Conservation (phyloP, 2,329 filamentous ascomycete genomes). For the Diplodia scrobiculata region DNA sequence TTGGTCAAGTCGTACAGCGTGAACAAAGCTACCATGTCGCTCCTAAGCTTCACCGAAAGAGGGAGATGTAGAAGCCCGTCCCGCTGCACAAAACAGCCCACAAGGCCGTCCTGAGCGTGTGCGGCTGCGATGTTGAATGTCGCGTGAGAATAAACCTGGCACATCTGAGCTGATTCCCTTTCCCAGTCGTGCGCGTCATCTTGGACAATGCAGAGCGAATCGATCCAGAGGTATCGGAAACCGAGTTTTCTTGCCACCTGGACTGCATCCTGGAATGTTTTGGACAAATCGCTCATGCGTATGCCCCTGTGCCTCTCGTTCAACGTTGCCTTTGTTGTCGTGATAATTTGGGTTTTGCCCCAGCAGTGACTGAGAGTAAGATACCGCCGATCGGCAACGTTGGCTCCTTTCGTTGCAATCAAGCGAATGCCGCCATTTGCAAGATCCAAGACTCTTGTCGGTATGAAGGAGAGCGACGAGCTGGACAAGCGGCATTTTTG, state of each 20-base stretch:
- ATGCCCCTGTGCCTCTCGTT: not conserved
- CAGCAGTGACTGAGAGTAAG: conserved; percentile 21
- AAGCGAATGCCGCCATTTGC: too few species aligned
- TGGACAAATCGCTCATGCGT: not conserved
- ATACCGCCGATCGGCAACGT: not conserved
- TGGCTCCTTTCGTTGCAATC: too few species aligned
- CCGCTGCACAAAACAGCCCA: not conserved
- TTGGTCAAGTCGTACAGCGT: not conserved
- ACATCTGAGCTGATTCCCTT: conserved; percentile 21
- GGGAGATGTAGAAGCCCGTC: not conserved
- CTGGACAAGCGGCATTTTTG: too few species aligned
- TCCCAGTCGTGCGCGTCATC: conserved; percentile 24
- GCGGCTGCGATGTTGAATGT: conserved; percentile 8
- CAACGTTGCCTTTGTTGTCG: not conserved
- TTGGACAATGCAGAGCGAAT: conserved; percentile 32
- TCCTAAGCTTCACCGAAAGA: not conserved
- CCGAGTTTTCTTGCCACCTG: not conserved
- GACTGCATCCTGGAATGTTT: conserved; percentile 28
- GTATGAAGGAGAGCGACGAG: too few species aligned
- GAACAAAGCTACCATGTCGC: not conserved
- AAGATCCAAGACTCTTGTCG: too few species aligned
- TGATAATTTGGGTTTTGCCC: not conserved
- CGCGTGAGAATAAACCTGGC: not conserved
- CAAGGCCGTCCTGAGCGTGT: not conserved
- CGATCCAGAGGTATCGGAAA: conserved; percentile 31